Conservation (phyloP, 345 rosid genomes). For the Eucalyptus sideroxylon region DNA sequence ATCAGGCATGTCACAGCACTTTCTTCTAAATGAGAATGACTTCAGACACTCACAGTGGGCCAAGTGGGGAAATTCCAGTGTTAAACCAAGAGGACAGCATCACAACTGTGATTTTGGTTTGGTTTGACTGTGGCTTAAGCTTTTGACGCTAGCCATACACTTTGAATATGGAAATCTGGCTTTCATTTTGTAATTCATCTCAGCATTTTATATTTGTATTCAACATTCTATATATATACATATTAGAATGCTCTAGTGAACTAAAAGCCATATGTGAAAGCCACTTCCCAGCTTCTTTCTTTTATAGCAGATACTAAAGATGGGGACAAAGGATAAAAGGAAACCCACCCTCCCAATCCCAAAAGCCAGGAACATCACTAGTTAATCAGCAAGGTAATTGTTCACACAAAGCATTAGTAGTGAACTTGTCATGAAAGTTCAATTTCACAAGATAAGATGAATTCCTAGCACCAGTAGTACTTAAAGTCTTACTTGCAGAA, state of each 20-base stretch:
- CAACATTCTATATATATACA: not conserved
- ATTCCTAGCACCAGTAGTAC: not conserved
- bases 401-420: not conserved
- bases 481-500: slow-evolving; percentile 45
- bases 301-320: not conserved
- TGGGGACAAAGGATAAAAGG: not conserved
- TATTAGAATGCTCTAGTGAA: not conserved
- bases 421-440: not conserved
- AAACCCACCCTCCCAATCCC: not conserved
- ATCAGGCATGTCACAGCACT: not conserved
- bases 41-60: not conserved
- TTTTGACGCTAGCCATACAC: not conserved
- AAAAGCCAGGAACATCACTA: not conserved
- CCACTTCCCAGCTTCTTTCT: not conserved
- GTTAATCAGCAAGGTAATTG: not conserved
- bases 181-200: not conserved
- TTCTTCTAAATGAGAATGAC: not conserved
- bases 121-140: not conserved
- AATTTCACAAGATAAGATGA: not conserved
- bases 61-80: not conserved
- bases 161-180: not conserved
- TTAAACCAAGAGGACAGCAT: not conserved
- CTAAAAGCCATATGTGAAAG: not conserved
- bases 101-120: not conserved
- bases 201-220: not conserved